Conservation (phyloP, 192 early-diverging fungal species). For the Backusella liffmaniae region DNA sequence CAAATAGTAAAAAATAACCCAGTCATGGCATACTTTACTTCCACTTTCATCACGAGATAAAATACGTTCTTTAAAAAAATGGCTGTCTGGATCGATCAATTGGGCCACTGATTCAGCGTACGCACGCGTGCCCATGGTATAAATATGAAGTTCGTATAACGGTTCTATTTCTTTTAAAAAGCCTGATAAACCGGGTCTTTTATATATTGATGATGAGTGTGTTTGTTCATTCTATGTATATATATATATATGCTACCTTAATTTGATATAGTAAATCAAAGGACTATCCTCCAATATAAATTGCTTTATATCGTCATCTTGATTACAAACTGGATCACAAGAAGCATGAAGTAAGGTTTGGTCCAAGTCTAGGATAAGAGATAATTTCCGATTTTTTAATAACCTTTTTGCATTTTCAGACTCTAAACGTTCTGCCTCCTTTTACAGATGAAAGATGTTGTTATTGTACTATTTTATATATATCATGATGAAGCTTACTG, state of each 20-base stretch:
- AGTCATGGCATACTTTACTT: conserved; percentile 48
- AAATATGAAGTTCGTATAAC: conserved; percentile 95
- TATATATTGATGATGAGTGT: background rate
- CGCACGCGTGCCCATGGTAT: conserved; percentile 95
- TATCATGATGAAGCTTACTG: conserved; percentile 32
- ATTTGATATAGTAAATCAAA: conserved; percentile 80
- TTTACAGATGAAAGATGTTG: background rate
- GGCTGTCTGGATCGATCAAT: conserved; percentile 80
- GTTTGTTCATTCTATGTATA: background rate
- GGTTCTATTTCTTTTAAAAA: conserved; percentile 70
- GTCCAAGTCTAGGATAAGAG: conserved; percentile 94
- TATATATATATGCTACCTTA: conserved; percentile 50
- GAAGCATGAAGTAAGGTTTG: conserved; percentile 97
- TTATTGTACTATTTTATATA: background rate
- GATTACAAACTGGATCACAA: conserved; percentile 63
- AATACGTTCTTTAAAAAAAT: conserved; percentile 84
- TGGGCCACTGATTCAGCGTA: conserved; percentile 90
- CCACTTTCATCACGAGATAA: conserved; percentile 91
- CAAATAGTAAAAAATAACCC: background rate
- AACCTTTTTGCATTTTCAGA: conserved; percentile 65
- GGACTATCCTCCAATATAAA: conserved; percentile 74
- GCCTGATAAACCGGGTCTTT: conserved; percentile 71
- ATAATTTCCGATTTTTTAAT: conserved; percentile 66
- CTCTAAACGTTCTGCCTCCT: conserved; percentile 76
- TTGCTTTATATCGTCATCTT: conserved; percentile 68